Conservation (phyloP, 495 filamentous ascomycete genomes). For the Pyrenula aspistea region DNA sequence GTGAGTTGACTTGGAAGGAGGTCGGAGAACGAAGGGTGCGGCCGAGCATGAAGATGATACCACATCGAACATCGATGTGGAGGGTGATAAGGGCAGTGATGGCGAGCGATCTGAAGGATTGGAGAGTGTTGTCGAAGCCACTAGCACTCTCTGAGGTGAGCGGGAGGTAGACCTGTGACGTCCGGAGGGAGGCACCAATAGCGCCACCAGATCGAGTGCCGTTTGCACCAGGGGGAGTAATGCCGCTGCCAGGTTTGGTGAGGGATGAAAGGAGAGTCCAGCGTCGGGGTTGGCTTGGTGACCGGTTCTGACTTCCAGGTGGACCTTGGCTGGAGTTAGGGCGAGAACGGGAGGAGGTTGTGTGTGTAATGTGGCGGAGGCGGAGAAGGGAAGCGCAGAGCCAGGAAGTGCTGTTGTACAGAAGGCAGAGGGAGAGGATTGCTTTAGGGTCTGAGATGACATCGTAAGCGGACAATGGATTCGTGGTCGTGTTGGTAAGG, state of each 20-base stretch:
- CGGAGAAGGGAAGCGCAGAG: background rate
- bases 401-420: slow-evolving; percentile 81
- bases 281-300: slow-evolving; percentile 43
- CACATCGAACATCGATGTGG: slow-evolving; percentile 77
- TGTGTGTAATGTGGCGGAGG: background rate
- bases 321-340: background rate
- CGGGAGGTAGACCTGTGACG: slow-evolving; percentile 48
- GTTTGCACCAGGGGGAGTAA: slow-evolving; percentile 37
- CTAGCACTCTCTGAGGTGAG: slow-evolving; percentile 73
- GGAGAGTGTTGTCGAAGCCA: slow-evolving; percentile 77
- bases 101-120: slow-evolving; percentile 67
- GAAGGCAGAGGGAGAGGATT: slow-evolving; percentile 67
- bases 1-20: slow-evolving; percentile 14
- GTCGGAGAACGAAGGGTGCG: slow-evolving; percentile 31
- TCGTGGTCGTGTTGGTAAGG: slow-evolving; percentile 48
- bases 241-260: slow-evolving; percentile 7
- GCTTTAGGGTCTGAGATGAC: slow-evolving; percentile 84
- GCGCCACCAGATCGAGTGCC: background rate
- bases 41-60: slow-evolving; percentile 55
- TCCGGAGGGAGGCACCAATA: background rate
- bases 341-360: background rate
- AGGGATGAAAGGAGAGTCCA: slow-evolving; percentile 64
- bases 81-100: slow-evolving; percentile 67
- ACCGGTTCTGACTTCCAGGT: slow-evolving; percentile 6
- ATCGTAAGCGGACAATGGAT: slow-evolving; percentile 57